These are phyloP conservation scores for Sequoia sempervirens DNA, from an alignment of 75 land plant species.

Conservation along the genomic window DNA sequence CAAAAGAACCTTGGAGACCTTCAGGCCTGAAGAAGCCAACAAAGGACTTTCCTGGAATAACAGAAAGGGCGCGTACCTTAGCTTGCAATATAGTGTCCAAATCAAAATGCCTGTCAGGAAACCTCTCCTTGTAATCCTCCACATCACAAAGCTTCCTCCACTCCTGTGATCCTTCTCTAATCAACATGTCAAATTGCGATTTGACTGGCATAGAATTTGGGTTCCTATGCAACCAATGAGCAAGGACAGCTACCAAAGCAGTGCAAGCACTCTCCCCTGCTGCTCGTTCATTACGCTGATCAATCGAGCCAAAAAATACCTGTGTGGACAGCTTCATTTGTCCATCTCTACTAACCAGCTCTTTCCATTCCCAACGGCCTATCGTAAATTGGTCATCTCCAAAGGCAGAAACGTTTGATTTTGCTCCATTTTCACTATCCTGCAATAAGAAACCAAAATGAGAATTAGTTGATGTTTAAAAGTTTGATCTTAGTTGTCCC, in stretches of 20 bases:
- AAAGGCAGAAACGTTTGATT: conserved; percentile 10
- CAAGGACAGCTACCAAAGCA: conserved; percentile 48
- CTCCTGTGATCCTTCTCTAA: conserved; percentile 47
- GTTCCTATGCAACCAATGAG: conserved; percentile 41
- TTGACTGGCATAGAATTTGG: conserved; percentile 41
- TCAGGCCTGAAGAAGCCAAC: conserved; percentile 45
- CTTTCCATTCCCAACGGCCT: conserved; percentile 47
- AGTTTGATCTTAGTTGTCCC: background rate
- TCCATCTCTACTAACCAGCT: conserved; percentile 40
- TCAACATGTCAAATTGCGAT: conserved; percentile 46
- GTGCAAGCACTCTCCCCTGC: conserved; percentile 56
- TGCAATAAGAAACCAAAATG: background rate
- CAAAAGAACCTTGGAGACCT: conserved; percentile 33
- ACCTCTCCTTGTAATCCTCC: conserved; percentile 33
- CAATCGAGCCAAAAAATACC: conserved; percentile 46
- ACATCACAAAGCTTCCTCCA: conserved; percentile 45
- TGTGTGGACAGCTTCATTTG: conserved; percentile 36
- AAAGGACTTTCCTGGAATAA: conserved; percentile 38
- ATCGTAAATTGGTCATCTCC: conserved; percentile 39
- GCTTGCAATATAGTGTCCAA: conserved; percentile 37
- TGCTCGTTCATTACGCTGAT: conserved; percentile 46
- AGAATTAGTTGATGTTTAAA: background rate
- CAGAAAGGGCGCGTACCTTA: conserved; percentile 25
- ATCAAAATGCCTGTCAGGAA: conserved; percentile 43
- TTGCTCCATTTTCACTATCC: conserved; percentile 8